Evolutionary conservation across 768 basidiomycete genomes (phyloP), one percentile per base, ranked within the genome.

Genomic region (Filobasidium wieringae): DNA sequence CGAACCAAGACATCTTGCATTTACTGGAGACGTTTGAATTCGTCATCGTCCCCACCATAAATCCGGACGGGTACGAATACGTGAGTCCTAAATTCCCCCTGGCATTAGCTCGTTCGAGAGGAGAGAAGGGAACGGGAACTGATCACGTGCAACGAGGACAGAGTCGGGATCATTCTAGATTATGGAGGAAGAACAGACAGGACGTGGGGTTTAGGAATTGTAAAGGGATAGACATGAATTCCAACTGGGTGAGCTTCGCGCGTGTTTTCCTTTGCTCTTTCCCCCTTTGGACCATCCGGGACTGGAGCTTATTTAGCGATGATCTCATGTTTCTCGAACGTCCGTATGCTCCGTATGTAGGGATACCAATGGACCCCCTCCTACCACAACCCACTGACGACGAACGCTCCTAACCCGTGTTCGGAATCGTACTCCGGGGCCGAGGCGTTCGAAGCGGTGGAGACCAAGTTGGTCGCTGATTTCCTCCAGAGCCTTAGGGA

Each of bases 371-470:
- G 86, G 75, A 53, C 63, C 22, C 57, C 66, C 22, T 81, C 80
- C 79, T n/a, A n/a, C n/a, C n/a, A n/a, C n/a, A 65, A 68, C 75
- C 1, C 72, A 54, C 49, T 55, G 51, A n/a, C n/a, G n/a, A 63
- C 55, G 36, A 36, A 72, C 70, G 1, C 69, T 72, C 4, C 79
- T 32, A 61, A 82, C 63, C 80, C 84, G 0, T 91, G 88, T 68
- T 81, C 82, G 4, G 80, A 85, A 50, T 83, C 83, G 78, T 90
- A 82, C 66, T 84, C 87, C 0, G 88, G 88, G 14, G 75, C 77
- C 36, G 78, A 81, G 7, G 76, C 87, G 0, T 91, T 89, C 73
- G 80, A 89, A 68, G 79, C 87, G 0, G 80, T 81, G 1, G 88
- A 91, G 70, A 82, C 83, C 17, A 82, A 82, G 72, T 84, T 81